phyloP scores from a whole-genome alignment of 2,329 filamentous ascomycete genomes.

The Colletotrichum trifolii region DNA sequence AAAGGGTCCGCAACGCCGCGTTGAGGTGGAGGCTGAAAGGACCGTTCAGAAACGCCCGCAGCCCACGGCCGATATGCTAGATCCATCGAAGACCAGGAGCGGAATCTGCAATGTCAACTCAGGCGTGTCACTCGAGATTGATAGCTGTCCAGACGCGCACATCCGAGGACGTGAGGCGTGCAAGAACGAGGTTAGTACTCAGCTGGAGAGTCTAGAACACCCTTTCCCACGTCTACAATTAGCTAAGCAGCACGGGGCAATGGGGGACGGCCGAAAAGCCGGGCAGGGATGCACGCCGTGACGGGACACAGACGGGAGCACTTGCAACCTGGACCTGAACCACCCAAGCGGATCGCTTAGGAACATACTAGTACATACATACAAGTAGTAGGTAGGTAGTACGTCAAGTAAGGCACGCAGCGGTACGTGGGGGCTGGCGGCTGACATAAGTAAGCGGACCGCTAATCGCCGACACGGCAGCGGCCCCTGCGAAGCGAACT shows the following conservation, averaged over 20 bases:
- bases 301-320: slow-evolving; percentile 16
- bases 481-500: neutral
- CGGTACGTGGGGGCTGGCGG: slow-evolving; percentile 15
- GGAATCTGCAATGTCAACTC: neutral
- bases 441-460: slow-evolving; percentile 26
- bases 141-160: neutral
- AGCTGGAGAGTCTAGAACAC: slow-evolving; percentile 17
- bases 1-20: slow-evolving; percentile 28
- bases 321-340: slow-evolving; percentile 14
- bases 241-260: slow-evolving; percentile 3
- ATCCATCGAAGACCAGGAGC: slow-evolving; percentile 13
- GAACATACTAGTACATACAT: too few species aligned
- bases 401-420: too few species aligned
- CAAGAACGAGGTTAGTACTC: slow-evolving; percentile 6
- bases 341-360: slow-evolving; percentile 18
- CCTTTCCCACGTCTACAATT: neutral
- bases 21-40: slow-evolving; percentile 34
- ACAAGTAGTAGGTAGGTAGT: too few species aligned
- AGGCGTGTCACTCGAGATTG: neutral
- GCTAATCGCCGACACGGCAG: neutral
- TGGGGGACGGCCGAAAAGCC: slow-evolving; percentile 18
- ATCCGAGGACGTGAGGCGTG: neutral
- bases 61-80: slow-evolving; percentile 9
- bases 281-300: slow-evolving; percentile 28
- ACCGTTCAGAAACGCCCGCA: slow-evolving; percentile 26